phyloP scores from a whole-genome alignment of 768 basidiomycete genomes.

The Roridomyces roridus region DNA sequence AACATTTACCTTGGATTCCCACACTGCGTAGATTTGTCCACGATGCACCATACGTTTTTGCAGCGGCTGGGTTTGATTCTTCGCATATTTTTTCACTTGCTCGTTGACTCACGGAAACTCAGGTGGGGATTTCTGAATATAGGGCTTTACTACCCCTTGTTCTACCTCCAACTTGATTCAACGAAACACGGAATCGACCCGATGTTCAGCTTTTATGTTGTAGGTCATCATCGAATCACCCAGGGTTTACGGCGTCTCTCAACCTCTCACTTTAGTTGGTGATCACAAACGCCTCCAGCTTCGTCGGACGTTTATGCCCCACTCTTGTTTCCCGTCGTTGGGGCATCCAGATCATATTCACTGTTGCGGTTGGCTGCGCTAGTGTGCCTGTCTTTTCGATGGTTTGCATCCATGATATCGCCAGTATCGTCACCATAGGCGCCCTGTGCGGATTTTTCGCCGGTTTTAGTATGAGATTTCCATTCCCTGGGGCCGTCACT shows the following conservation, averaged over 20 bases:
- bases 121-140: conserved; percentile 42
- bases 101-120: background rate
- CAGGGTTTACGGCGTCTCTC: conserved; percentile 19
- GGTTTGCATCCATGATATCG: conserved; percentile 34
- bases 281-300: conserved; percentile 42
- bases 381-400: conserved; percentile 42
- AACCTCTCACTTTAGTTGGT: conserved; percentile 39
- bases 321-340: conserved; percentile 36
- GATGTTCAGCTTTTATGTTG: conserved; percentile 63
- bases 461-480: conserved; percentile 48
- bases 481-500: no score
- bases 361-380: conserved; percentile 31
- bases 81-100: background rate
- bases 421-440: conserved; percentile 40
- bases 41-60: conserved; percentile 51
- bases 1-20: conserved; percentile 31
- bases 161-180: conserved; percentile 62
- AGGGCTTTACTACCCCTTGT: conserved; percentile 57
- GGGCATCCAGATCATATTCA: conserved; percentile 38
- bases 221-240: conserved; percentile 31
- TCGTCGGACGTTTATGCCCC: conserved; percentile 42
- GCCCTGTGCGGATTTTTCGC: conserved; percentile 47
- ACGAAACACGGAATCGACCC: conserved; percentile 50
- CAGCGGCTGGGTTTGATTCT: conserved; percentile 42
- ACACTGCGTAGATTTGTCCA: conserved; percentile 41